phyloP scores from a whole-genome alignment of 768 basidiomycete genomes.

The Cyclocybe cylindracea region DNA sequence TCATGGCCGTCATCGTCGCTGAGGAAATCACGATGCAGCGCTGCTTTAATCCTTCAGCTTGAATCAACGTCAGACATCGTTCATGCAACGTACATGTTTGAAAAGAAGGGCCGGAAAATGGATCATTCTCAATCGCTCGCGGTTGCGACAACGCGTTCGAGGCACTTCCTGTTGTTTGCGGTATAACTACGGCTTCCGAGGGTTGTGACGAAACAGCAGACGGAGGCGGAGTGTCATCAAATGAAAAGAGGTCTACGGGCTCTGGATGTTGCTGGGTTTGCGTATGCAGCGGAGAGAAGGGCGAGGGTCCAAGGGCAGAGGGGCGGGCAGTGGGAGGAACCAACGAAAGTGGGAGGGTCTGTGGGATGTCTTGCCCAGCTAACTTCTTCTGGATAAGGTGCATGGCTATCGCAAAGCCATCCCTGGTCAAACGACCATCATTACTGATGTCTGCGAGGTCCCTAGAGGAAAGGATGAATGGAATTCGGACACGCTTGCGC shows the following conservation, averaged over 20 bases:
- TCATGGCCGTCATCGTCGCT: constrained; percentile 70
- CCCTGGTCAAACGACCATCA: constrained; percentile 82
- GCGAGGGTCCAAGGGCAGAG: constrained; percentile 33
- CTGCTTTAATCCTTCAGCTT: constrained; percentile 5
- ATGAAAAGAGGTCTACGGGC: constrained; percentile 46
- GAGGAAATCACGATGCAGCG: constrained; percentile 53
- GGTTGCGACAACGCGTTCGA: constrained; percentile 21
- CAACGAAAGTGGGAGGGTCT: constrained; percentile 67
- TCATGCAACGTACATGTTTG: constrained; percentile 25
- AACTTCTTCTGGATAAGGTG: constrained; percentile 89
- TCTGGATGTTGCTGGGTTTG: constrained; percentile 44
- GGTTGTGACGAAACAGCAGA: constrained; percentile 44
- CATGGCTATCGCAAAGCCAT: constrained; percentile 95
- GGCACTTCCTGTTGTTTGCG: constrained; percentile 30
- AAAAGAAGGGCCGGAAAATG: constrained; percentile 46
- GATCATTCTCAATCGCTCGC: constrained; percentile 37
- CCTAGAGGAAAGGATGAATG: constrained; percentile 45
- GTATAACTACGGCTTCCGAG: constrained; percentile 32
- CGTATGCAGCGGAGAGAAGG: constrained; percentile 36
- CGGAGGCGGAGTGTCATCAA: constrained; percentile 57
- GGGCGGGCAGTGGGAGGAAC: constrained; percentile 82
- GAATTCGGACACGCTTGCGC: background rate
- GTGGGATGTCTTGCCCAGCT: constrained; percentile 75
- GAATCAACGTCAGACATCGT: background rate
- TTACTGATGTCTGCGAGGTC: constrained; percentile 90